Conservation (phyloP, 1,284 basidiomycete species). For the Cryptococcus sp. region DNA sequence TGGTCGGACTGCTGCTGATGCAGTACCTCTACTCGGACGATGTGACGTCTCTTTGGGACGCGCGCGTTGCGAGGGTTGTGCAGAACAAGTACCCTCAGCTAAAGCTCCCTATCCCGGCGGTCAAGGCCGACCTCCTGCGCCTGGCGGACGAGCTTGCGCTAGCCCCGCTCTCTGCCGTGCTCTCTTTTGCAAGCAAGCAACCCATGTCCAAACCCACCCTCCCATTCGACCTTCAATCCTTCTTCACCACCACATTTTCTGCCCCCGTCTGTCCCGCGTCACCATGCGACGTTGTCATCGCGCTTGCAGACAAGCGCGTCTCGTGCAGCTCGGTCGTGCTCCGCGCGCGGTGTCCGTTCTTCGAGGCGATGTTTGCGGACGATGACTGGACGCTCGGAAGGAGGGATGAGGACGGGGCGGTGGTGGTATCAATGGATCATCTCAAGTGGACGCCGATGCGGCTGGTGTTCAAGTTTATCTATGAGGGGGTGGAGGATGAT, state of each 20-base stretch:
- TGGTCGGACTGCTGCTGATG: conserved; percentile 72
- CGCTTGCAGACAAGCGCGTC: conserved; percentile 67
- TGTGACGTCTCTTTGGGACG: conserved; percentile 79
- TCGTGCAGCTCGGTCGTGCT: conserved; percentile 71
- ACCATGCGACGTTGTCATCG: conserved; percentile 66
- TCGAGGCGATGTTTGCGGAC: conserved; percentile 80
- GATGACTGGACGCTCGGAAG: conserved; percentile 71
- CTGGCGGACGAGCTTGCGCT: conserved; percentile 57
- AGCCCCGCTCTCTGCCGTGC: conserved; percentile 36
- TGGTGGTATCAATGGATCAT: conserved; percentile 71
- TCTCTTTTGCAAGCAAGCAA: conserved; percentile 41
- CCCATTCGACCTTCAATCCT: conserved; percentile 39
- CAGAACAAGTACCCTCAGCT: conserved; percentile 52
- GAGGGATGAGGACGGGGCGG: conserved; percentile 53
- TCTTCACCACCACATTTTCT: conserved; percentile 47
- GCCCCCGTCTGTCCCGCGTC: conserved; percentile 14
- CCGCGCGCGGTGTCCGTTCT: conserved; percentile 78
- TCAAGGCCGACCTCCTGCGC: conserved; percentile 64
- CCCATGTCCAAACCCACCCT: conserved; percentile 35
- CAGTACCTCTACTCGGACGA: conserved; percentile 87
- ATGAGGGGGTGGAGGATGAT: conserved; percentile 68
- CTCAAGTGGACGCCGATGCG: conserved; percentile 70
- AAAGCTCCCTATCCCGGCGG: conserved; percentile 52
- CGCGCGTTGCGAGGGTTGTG: conserved; percentile 60
- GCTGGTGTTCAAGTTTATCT: conserved; percentile 74